phyloP scores from a whole-genome alignment of 345 rosid species.

The Citrus sinensis region DNA sequence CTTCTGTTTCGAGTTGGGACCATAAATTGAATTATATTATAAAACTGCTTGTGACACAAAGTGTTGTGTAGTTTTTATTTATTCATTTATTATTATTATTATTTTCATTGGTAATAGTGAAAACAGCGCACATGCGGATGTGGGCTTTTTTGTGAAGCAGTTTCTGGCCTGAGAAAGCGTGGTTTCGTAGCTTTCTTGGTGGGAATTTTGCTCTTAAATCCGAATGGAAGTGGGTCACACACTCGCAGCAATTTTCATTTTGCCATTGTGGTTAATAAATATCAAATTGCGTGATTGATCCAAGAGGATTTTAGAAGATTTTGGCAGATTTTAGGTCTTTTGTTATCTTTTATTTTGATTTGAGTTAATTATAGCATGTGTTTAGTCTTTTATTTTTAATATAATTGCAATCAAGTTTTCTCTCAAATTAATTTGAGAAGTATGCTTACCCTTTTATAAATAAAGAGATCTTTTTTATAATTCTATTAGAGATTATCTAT shows the following conservation, averaged over 20 bases:
- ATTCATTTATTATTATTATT: too few relatives aligned
- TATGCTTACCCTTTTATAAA: too few relatives aligned
- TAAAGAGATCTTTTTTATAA: too few relatives aligned
- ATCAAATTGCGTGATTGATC: too few relatives aligned
- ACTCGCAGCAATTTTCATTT: constrained; percentile 6
- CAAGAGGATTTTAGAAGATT: too few relatives aligned
- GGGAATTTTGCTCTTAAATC: constrained; percentile 21
- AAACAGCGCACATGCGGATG: constrained; percentile 28
- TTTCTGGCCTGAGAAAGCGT: constrained; percentile 25
- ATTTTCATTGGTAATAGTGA: background rate
- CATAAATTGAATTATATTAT: constrained; percentile 3
- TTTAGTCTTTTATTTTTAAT: too few relatives aligned
- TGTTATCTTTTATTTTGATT: too few relatives aligned
- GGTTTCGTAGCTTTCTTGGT: constrained; percentile 21
- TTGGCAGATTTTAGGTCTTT: too few relatives aligned
- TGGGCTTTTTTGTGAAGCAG: background rate
- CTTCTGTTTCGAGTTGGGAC: constrained; percentile 35
- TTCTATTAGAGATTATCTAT: too few relatives aligned
- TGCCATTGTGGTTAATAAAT: background rate
- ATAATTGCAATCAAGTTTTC: too few relatives aligned
- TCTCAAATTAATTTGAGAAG: too few relatives aligned
- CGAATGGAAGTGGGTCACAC: constrained; percentile 45
- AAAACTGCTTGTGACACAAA: constrained; percentile 14
- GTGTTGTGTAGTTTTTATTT: background rate
- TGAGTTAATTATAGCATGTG: too few relatives aligned